These are phyloP conservation scores for Helicostylum pulchrum DNA, from an alignment of 192 early-diverging fungal genomes.

Conservation along the genomic window DNA sequence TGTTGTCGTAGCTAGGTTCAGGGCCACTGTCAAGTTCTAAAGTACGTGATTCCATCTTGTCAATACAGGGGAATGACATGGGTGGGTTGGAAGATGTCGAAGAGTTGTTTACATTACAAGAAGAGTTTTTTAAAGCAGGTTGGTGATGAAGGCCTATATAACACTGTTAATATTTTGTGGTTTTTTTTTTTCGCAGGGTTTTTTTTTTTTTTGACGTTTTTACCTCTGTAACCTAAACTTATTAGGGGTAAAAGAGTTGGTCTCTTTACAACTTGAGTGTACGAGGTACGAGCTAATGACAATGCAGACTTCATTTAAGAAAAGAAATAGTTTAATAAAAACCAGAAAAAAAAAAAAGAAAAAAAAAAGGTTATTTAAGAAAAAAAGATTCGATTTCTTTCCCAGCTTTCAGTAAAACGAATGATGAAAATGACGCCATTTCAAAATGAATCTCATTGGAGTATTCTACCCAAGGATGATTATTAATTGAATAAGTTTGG, in stretches of 20 bases:
- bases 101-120: neutral
- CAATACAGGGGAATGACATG: slow-evolving; percentile 74
- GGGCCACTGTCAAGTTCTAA: slow-evolving; percentile 67
- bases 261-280: neutral
- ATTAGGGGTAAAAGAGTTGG: neutral
- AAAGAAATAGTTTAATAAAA: neutral
- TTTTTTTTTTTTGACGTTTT: neutral
- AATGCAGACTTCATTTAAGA: slow-evolving; percentile 9
- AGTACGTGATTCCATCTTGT: slow-evolving; percentile 57
- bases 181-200: neutral
- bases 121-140: neutral
- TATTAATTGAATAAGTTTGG: neutral
- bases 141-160: slow-evolving; percentile 4
- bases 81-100: slow-evolving; percentile 54
- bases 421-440: slow-evolving; percentile 12
- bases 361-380: neutral
- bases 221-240: slow-evolving; percentile 3
- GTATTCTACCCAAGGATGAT: neutral
- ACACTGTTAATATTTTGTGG: neutral
- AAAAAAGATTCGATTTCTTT: neutral
- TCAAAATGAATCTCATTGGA: slow-evolving; percentile 1
- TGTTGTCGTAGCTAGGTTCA: slow-evolving; percentile 79
- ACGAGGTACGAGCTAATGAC: slow-evolving; percentile 1
- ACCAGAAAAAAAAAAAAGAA: slow-evolving; percentile 1
- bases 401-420: neutral